phyloP scores from a whole-genome alignment of 73 alveolate species.

The Halteria grandinella region DNA sequence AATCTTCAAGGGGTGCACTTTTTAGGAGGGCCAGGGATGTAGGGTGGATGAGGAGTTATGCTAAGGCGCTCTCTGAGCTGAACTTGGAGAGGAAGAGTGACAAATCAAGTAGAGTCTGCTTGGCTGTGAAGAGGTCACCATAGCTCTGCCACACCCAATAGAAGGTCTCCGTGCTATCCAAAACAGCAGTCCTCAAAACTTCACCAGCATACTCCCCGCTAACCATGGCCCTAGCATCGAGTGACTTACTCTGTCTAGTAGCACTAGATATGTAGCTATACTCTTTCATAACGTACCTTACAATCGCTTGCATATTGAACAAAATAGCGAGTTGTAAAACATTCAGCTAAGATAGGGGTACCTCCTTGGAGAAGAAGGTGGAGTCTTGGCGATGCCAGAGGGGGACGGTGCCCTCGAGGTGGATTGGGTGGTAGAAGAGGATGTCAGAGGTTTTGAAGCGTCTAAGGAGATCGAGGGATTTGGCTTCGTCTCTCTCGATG shows the following conservation, averaged over 20 bases:
- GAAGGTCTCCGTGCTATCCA: neutral
- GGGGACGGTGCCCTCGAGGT: too few species aligned
- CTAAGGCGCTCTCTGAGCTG: too few species aligned
- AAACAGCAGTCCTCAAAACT: constrained; percentile 36
- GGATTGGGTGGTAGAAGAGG: too few species aligned
- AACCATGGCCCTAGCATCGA: constrained; percentile 22
- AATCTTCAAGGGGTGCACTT: too few species aligned
- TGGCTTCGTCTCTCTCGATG: neutral
- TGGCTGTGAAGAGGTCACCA: neutral
- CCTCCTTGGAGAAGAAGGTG: too few species aligned
- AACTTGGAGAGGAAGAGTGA: too few species aligned
- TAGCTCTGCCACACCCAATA: constrained; percentile 6
- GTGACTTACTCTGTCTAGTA: neutral
- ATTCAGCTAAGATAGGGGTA: neutral
- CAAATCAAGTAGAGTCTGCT: too few species aligned
- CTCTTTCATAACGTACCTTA: neutral
- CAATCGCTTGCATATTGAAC: neutral
- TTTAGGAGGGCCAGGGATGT: too few species aligned
- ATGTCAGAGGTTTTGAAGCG: neutral
- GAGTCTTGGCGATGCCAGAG: too few species aligned
- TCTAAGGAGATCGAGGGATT: neutral
- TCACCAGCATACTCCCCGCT: neutral
- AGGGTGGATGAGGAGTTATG: too few species aligned
- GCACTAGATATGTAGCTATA: neutral
- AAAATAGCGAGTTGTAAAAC: constrained; percentile 5